Evolutionary conservation across 148 eudicot genomes (phyloP).

Genomic region (Limonium bicolor): DNA sequence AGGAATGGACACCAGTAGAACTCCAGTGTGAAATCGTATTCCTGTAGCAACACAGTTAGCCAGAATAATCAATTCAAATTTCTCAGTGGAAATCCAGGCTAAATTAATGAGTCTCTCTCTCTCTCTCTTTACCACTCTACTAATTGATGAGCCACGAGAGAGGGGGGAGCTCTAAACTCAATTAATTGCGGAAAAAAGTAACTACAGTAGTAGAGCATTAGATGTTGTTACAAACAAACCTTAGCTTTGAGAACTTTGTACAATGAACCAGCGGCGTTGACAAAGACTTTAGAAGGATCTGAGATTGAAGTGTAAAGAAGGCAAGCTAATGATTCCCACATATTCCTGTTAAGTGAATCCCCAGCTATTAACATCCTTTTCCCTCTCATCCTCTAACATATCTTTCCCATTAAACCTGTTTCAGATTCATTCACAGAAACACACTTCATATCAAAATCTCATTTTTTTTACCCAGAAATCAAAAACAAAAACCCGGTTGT

Average conservation of each 20-base stretch:
- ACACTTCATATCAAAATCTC: not conserved
- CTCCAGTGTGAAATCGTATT: constrained; percentile 38
- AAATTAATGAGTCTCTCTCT: too few species aligned
- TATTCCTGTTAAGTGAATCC: constrained; percentile 25
- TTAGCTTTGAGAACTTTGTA: constrained; percentile 5
- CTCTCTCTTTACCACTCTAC: not conserved
- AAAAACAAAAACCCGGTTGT: not conserved
- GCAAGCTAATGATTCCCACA: constrained; percentile 28
- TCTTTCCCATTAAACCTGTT: constrained; percentile 20
- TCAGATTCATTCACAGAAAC: not conserved
- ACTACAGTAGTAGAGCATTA: not conserved
- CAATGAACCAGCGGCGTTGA: not conserved
- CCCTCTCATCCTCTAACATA: constrained; percentile 21
- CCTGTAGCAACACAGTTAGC: constrained; percentile 13
- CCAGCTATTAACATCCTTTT: constrained; percentile 26
- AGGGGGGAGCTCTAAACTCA: not conserved
- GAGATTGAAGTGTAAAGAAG: constrained; percentile 18
- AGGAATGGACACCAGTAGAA: constrained; percentile 53
- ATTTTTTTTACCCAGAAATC: not conserved
- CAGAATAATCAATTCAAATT: too few species aligned
- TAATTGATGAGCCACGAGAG: not conserved
- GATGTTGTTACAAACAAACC: not conserved
- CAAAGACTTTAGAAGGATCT: not conserved
- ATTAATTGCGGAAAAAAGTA: not conserved
- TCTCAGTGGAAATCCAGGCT: too few species aligned